Conservation (phyloP, 2,329 filamentous ascomycete species). For the Aureobasidium leucospermi region DNA sequence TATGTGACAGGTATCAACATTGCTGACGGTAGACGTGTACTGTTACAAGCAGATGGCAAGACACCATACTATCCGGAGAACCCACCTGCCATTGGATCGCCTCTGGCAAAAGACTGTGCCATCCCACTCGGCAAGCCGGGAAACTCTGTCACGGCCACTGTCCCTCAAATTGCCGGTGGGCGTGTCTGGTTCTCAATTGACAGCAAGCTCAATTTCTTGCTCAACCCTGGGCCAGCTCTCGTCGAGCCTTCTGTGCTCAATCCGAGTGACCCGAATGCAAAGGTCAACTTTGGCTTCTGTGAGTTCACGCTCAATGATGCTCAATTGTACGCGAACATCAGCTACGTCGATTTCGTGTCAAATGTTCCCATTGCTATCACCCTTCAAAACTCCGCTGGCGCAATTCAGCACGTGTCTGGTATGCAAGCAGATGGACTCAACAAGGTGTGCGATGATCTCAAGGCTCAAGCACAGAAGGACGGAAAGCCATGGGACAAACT, state of each 20-base stretch:
- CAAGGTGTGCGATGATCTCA: slow-evolving; percentile 47
- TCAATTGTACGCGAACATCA: slow-evolving; percentile 42
- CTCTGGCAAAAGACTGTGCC: slow-evolving; percentile 29
- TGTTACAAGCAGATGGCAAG: slow-evolving; percentile 29
- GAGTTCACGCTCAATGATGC: slow-evolving; percentile 43
- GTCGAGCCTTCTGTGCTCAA: slow-evolving; percentile 31
- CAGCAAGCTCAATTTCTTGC: slow-evolving; percentile 28
- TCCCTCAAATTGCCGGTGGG: slow-evolving; percentile 32
- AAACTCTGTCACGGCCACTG: slow-evolving; percentile 26
- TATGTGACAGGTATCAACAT: slow-evolving; percentile 32
- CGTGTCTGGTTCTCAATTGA: slow-evolving; percentile 31
- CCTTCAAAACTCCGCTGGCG: slow-evolving; percentile 31
- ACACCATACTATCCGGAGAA: slow-evolving; percentile 29
- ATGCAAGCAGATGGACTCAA: slow-evolving; percentile 53
- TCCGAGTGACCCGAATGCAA: slow-evolving; percentile 37
- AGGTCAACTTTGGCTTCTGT: slow-evolving; percentile 38
- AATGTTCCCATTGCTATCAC: slow-evolving; percentile 36
- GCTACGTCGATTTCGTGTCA: slow-evolving; percentile 32
- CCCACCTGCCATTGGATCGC: slow-evolving; percentile 25
- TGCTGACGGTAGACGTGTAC: slow-evolving; percentile 26
- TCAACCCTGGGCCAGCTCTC: slow-evolving; percentile 30
- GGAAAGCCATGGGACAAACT: slow-evolving; percentile 58
- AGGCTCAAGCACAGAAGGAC: slow-evolving; percentile 49
- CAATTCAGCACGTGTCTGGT: slow-evolving; percentile 48
- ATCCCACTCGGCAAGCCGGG: slow-evolving; percentile 29